Evolutionary conservation across 2,329 filamentous ascomycete species (phyloP).

Genomic region (Ampelomyces quisqualis): DNA sequence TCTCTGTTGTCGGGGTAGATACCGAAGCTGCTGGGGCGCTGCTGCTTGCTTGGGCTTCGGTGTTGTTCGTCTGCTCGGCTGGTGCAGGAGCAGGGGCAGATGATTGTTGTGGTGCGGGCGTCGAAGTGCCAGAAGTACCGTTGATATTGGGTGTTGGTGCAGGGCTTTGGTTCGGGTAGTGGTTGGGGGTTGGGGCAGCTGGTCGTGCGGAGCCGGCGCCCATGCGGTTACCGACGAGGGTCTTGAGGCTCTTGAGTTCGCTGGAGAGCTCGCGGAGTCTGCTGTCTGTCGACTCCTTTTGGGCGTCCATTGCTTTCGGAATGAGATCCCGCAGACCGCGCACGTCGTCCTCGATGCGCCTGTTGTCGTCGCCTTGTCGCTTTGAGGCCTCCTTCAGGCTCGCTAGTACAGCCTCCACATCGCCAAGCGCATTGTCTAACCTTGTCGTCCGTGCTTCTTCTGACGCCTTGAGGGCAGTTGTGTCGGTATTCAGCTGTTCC

Average conservation of each 20-base stretch:
- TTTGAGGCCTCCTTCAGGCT: conserved; percentile 80
- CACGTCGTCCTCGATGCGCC: conserved; percentile 83
- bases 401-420: conserved; percentile 79
- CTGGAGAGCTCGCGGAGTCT: conserved; percentile 80
- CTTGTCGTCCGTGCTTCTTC: conserved; percentile 82
- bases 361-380: conserved; percentile 82
- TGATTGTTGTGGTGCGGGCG: conserved; percentile 14
- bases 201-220: conserved; percentile 35
- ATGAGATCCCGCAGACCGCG: conserved; percentile 79
- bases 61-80: conserved; percentile 24
- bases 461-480: conserved; percentile 79
- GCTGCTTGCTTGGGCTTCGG: conserved; percentile 25
- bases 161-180: conserved; percentile 22
- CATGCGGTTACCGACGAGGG: conserved; percentile 69
- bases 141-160: conserved; percentile 31
- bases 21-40: conserved; percentile 14
- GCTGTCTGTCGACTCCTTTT: conserved; percentile 79
- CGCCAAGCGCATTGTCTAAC: conserved; percentile 75
- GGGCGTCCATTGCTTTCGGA: conserved; percentile 82
- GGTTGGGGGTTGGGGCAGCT: conserved; percentile 18
- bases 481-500: conserved; percentile 90
- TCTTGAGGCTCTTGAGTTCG: conserved; percentile 91
- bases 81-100: conserved; percentile 17
- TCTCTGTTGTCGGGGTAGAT: conserved; percentile 31
- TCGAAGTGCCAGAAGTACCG: conserved; percentile 23